Conservation (phyloP, 768 basidiomycete genomes). For the Royoungia palumana region DNA sequence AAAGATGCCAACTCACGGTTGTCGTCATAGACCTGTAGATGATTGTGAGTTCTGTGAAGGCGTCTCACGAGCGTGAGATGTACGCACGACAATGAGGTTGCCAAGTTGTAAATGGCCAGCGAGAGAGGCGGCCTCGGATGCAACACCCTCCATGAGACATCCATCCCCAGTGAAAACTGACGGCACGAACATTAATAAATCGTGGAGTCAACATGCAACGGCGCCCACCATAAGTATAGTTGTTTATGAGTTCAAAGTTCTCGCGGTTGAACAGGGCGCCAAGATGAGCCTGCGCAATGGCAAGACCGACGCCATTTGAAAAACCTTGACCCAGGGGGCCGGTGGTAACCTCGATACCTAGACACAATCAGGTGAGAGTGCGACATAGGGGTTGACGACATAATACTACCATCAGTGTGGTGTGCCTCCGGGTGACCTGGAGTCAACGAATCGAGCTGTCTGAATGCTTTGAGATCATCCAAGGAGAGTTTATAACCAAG, state of each 20-base stretch:
- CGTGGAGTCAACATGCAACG: neutral
- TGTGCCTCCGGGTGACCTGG: constrained; percentile 89
- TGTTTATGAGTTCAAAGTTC: constrained; percentile 75
- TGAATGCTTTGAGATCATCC: constrained; percentile 92
- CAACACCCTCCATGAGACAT: constrained; percentile 95
- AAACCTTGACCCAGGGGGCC: constrained; percentile 96
- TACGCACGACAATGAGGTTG: constrained; percentile 83
- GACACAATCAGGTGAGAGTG: constrained; percentile 7
- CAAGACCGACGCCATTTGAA: constrained; percentile 89
- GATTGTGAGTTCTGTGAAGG: constrained; percentile 15
- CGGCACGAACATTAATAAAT: constrained; percentile 4
- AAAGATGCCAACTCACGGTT: constrained; percentile 59
- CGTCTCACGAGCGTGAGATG: constrained; percentile 11
- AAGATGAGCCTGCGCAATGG: constrained; percentile 89
- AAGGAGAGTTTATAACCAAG: constrained; percentile 88
- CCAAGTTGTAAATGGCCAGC: constrained; percentile 93
- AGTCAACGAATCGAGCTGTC: constrained; percentile 84
- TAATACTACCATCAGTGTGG: constrained; percentile 55
- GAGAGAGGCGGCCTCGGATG: constrained; percentile 87
- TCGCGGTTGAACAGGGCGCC: constrained; percentile 89
- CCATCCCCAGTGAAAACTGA: constrained; percentile 91
- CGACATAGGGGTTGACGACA: neutral
- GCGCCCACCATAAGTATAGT: constrained; percentile 80
- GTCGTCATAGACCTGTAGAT: constrained; percentile 81
- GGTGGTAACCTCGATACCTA: constrained; percentile 87